Base-by-base conservation (phyloP, 305 asterid genomes). In the Petunia hybrid region DNA sequence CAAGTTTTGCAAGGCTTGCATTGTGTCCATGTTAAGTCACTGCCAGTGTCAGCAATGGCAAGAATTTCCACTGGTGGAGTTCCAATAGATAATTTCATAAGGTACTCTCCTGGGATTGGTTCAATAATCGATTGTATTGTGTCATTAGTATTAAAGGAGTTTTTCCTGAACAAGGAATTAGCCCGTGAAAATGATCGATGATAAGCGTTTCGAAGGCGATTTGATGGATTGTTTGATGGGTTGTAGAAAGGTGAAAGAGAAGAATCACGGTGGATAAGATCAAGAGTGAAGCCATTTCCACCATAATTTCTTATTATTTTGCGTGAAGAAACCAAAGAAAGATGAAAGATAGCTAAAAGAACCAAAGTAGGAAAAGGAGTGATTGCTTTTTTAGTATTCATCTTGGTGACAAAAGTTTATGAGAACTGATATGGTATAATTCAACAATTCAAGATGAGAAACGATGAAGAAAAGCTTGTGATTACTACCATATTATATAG, bases 61-160 rank as follows among this genome's bases (percentile, higher is more conserved):
- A 86, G 16, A 8, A 69, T 70, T 13, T 86, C 86, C 5, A 86
- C 78, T 0, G 96, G 91, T 5, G 97, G 94, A 0, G 91, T 88
- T 9, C 96, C 98, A 16, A 94, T 68, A 2, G 64, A 5, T 36
- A 88, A 39, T 51, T 87, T 87, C 91, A 92, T 88, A 0, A 91
- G 76, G 77, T 89, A 94, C 22, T 89, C 92, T 0, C 92, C 97
- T 3, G 1, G 5, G 6, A 1, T 36, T 31, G 59, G 62, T 1
- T 1, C 2, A 39, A 79, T 4, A 46, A 2, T 12, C 1, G 77
- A 48, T 39, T 64, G 38, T n/a, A 79, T 31, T 48, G n/a, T 4
- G 5, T 61, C 2, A 0, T 3, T 4, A 14, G 68, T 5, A 9
- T 13, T 6, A 3, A 12, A 10, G 14, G 51, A 5, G 2, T 5